Evolutionary conservation across 306 rosid species (phyloP).

Genomic region (Adenanthera pavonina): DNA sequence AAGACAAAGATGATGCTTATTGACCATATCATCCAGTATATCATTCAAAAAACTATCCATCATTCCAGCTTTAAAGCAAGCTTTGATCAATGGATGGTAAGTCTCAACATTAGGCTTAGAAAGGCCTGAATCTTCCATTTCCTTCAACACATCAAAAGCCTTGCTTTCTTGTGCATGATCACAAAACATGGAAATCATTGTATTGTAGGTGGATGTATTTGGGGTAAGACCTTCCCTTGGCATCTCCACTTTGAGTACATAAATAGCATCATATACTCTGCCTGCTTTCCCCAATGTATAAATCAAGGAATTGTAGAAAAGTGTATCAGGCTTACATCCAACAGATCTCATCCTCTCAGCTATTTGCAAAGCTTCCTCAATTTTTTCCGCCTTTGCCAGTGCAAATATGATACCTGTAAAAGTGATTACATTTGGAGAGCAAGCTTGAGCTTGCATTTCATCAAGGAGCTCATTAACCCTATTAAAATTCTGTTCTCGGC

Average conservation of each 20-base stretch:
- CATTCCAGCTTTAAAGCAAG: conserved; percentile 65
- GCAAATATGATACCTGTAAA: conserved; percentile 72
- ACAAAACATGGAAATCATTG: conserved; percentile 84
- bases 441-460: conserved; percentile 79
- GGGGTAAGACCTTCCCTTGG: conserved; percentile 54
- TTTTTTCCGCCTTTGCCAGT: conserved; percentile 61
- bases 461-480: conserved; percentile 75
- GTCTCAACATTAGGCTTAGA: conserved; percentile 87
- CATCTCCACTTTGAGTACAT: conserved; percentile 69
- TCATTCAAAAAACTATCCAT: conserved; percentile 48
- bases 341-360: conserved; percentile 61
- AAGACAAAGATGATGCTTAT: conserved; percentile 72
- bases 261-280: conserved; percentile 54
- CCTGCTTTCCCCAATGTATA: conserved; percentile 77
- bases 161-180: conserved; percentile 53
- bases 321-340: conserved; percentile 70
- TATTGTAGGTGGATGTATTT: conserved; percentile 77
- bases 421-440: conserved; percentile 72
- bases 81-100: conserved; percentile 81
- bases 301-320: conserved; percentile 74
- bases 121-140: conserved; percentile 66
- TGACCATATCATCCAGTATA: conserved; percentile 71
- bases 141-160: conserved; percentile 57
- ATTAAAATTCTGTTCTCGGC: conserved; percentile 54
- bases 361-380: conserved; percentile 70